Conservation (phyloP, 148 eudicot genomes). For the Diospyros kaki region DNA sequence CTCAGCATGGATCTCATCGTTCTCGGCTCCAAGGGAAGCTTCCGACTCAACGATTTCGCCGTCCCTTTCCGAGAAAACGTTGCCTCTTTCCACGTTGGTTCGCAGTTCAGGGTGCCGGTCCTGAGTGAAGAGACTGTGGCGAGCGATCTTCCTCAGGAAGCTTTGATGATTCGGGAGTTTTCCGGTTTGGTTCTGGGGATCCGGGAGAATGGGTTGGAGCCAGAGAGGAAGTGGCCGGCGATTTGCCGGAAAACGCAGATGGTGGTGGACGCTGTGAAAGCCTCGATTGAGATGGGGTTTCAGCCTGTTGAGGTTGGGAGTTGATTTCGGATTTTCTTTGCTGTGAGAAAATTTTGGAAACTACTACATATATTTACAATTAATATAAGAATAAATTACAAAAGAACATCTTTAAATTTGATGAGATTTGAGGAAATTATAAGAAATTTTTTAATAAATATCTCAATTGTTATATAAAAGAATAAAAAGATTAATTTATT, state of each 20-base stretch:
- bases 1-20: constrained; percentile 36
- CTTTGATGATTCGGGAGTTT: constrained; percentile 50
- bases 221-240: constrained; percentile 16
- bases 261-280: constrained; percentile 20
- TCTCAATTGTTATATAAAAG: too few species aligned
- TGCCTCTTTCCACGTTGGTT: constrained; percentile 28
- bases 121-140: constrained; percentile 34
- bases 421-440: too few species aligned
- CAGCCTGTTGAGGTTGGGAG: constrained; percentile 11
- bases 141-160: constrained; percentile 51
- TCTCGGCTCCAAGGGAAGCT: constrained; percentile 45
- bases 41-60: constrained; percentile 37
- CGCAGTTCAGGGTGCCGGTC: constrained; percentile 23
- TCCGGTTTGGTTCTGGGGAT: constrained; percentile 18
- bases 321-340: background rate
- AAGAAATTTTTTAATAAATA: too few species aligned
- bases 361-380: too few species aligned
- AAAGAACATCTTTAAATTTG: too few species aligned
- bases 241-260: constrained; percentile 21
- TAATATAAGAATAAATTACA: too few species aligned
- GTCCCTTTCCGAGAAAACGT: constrained; percentile 30
- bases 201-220: background rate
- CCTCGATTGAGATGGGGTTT: constrained; percentile 18
- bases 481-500: too few species aligned
- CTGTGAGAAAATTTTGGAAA: too few species aligned